phyloP scores from a whole-genome alignment of 257 asterid species.

The Forsythia suspensa region DNA sequence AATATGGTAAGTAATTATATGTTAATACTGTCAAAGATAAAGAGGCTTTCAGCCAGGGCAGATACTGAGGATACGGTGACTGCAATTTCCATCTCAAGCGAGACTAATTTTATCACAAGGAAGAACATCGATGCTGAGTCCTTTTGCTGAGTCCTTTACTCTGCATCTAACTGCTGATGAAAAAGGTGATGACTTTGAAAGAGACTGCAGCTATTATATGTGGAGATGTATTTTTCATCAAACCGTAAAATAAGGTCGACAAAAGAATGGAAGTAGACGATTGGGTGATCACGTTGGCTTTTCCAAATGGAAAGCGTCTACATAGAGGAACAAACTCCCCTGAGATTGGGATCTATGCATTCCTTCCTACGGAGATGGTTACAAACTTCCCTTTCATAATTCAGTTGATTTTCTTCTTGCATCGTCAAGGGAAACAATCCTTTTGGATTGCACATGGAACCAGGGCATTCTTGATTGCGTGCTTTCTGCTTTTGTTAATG shows the following conservation, averaged over 20 bases:
- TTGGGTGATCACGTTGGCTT: conserved; percentile 39
- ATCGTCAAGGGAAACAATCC: conserved; percentile 42
- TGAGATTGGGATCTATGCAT: conserved; percentile 40
- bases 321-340: conserved; percentile 31
- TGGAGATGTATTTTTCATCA: conserved; percentile 42
- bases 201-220: conserved; percentile 34
- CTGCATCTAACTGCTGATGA: conserved; percentile 31
- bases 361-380: conserved; percentile 42
- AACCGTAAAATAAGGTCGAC: conserved; percentile 23
- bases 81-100: conserved; percentile 36
- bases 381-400: conserved; percentile 38
- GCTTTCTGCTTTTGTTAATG: conserved; percentile 30
- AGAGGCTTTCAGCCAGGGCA: conserved; percentile 33
- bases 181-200: conserved; percentile 12
- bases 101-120: conserved; percentile 28
- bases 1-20: too few relatives aligned
- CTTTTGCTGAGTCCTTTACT: conserved; percentile 16
- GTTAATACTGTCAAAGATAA: conserved; percentile 43
- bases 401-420: conserved; percentile 39
- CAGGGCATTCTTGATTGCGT: conserved; percentile 37
- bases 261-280: conserved; percentile 39
- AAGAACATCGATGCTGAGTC: conserved; percentile 40
- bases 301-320: conserved; percentile 37
- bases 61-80: conserved; percentile 33
- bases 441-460: conserved; percentile 35